Evolutionary conservation across 306 rosid genomes (phyloP).

Genomic region (Cicer chorassanicum): DNA sequence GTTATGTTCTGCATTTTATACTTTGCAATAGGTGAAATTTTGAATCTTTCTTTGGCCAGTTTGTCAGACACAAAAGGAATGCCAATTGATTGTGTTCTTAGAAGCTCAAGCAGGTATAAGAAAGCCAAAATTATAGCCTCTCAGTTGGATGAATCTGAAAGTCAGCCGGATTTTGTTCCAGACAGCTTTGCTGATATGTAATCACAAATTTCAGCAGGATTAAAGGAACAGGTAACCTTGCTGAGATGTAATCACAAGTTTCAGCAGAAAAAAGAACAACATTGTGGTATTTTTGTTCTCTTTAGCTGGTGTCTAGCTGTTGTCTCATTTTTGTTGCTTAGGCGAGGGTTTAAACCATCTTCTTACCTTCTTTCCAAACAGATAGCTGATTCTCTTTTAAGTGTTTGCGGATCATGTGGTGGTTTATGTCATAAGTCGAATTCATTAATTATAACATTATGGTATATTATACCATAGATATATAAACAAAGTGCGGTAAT

Average conservation of each 20-base stretch:
- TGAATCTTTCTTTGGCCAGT: conserved; percentile 52
- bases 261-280: conserved; percentile 16
- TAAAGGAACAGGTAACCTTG: conserved; percentile 33
- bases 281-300: conserved; percentile 34
- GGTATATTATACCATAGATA: conserved; percentile 6
- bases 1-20: neutral
- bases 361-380: conserved; percentile 18
- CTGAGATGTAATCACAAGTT: conserved; percentile 36
- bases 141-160: conserved; percentile 62
- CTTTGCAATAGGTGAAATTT: conserved; percentile 12
- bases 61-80: conserved; percentile 50
- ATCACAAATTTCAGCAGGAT: conserved; percentile 26
- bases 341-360: neutral
- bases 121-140: conserved; percentile 66
- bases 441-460: conserved; percentile 2
- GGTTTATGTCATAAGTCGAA: conserved; percentile 2
- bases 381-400: conserved; percentile 5
- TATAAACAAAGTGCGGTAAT: neutral
- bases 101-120: conserved; percentile 74
- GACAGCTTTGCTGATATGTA: conserved; percentile 59
- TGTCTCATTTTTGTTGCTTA: neutral
- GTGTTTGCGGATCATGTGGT: neutral
- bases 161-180: conserved; percentile 65
- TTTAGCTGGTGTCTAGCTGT: neutral
- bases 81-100: conserved; percentile 53